Conservation (phyloP, 805 yeast species). For the Monosporozyma servazzii region DNA sequence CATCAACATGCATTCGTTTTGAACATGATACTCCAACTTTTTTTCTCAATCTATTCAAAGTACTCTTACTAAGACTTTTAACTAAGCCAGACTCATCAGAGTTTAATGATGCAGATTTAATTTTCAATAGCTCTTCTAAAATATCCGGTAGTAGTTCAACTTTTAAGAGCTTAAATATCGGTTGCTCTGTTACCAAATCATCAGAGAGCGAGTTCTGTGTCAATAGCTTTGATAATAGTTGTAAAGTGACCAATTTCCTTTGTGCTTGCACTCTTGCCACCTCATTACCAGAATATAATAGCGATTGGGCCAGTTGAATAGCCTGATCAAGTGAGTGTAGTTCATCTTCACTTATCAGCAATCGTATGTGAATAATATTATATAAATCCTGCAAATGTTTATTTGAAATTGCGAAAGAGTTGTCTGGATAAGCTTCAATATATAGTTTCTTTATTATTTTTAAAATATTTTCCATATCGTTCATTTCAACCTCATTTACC, state of each 20-base stretch:
- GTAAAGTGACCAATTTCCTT: not conserved
- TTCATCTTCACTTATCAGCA: not conserved
- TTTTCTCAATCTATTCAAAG: not conserved
- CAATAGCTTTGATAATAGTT: not conserved
- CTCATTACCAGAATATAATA: not conserved
- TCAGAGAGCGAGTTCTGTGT: not conserved
- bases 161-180: not conserved
- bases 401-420: constrained; percentile 4
- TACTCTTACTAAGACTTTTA: not conserved
- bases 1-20: not conserved
- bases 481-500: constrained; percentile 2
- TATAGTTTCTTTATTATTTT: not conserved
- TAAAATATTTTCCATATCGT: not conserved
- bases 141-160: not conserved
- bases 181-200: not conserved
- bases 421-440: not conserved
- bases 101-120: not conserved
- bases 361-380: not conserved
- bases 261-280: not conserved
- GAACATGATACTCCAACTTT: not conserved
- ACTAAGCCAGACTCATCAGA: not conserved
- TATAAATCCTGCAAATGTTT: constrained; percentile 3
- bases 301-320: not conserved
- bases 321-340: not conserved
- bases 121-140: not conserved